phyloP scores from a whole-genome alignment of 805 yeast genomes.

The Barnettozyma sp. region DNA sequence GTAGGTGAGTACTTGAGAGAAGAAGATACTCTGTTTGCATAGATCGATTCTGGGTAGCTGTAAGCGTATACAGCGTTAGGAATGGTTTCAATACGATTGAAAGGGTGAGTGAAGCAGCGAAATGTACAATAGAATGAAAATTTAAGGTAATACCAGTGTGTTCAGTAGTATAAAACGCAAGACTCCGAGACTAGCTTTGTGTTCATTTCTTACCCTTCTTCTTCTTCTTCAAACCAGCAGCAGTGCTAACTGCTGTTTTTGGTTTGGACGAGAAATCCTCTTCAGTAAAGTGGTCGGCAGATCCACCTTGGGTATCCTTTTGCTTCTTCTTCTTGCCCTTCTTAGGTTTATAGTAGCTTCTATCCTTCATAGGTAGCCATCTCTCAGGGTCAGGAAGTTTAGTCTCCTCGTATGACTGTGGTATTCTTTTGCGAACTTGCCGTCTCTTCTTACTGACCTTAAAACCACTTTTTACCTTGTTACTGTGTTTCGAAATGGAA shows the following conservation, averaged over 20 bases:
- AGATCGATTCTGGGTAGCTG: conserved; percentile 10
- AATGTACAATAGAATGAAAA: conserved; percentile 7
- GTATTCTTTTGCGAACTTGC: conserved; percentile 29
- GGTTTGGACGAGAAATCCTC: conserved; percentile 21
- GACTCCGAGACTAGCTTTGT: too few species aligned
- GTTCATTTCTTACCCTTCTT: conserved; percentile 19
- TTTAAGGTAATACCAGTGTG: too few species aligned
- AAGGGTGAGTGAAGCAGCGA: too few species aligned
- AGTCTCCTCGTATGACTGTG: conserved; percentile 35
- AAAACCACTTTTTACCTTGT: conserved; percentile 7
- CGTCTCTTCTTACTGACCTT: conserved; percentile 27
- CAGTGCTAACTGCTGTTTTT: conserved; percentile 6
- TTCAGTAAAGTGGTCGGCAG: conserved; percentile 41
- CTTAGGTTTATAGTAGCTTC: conserved; percentile 77
- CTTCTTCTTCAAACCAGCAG: conserved; percentile 14
- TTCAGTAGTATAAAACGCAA: too few species aligned
- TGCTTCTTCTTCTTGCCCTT: conserved; percentile 39
- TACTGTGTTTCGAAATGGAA: conserved; percentile 12
- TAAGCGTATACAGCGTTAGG: too few species aligned
- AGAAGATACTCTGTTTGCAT: conserved; percentile 91
- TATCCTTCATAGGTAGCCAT: conserved; percentile 86
- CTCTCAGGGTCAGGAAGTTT: conserved; percentile 60
- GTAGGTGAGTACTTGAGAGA: conserved; percentile 97
- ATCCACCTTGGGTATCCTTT: conserved; percentile 56
- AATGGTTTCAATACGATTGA: too few species aligned